Base-by-base conservation (phyloP, 495 filamentous ascomycete species). In the Podospora comata region DNA sequence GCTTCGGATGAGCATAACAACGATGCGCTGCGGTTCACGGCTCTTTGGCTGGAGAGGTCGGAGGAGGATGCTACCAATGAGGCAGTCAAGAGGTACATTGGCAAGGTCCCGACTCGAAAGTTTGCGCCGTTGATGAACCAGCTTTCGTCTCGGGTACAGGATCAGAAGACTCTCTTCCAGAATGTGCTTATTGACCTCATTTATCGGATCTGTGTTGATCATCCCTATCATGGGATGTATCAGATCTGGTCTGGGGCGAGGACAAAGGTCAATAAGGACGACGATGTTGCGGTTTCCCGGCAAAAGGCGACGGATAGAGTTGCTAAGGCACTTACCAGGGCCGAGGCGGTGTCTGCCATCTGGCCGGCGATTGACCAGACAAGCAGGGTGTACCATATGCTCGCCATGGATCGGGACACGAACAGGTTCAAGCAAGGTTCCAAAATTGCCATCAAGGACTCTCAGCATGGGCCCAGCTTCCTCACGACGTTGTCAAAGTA, bases 71-170 rank as follows among this genome's bases (percentile, higher is more conserved):
- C 88, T 39, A 89, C 91, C 3, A 97, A 97, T 71, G 82, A 84
- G 34, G 90, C 92, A 3, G 94, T 96, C 27, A 83, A 81, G 56
- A 86, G 84, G 71, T 81, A 91, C 72, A 83, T 98, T 55, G 68
- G 77, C 20, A 80, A 86, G 58, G 95, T 98, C 1, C 89, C 93
- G 19, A 97, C 91, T 62, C 84, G 91, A 54, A 99, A 99, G 70
- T 97, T 99, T 75, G 95, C 91, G 1, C 79, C 91, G 19, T 79
- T 98, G 66, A 97, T 97, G 90, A 99, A 97, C 74, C 95, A 99
- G 75, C 86, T 98, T 19, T 92, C 93, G 3, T 98, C 95, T 15
- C 89, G 95, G 23, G 82, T 98, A 16, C 87, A 96, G 62, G 87
- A 94, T 70, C 83, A 86, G 27, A 82, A 85, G 54, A 77, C 79